Evolutionary conservation across 495 filamentous ascomycete genomes (phyloP).

Genomic region (Rusavskia elegans): DNA sequence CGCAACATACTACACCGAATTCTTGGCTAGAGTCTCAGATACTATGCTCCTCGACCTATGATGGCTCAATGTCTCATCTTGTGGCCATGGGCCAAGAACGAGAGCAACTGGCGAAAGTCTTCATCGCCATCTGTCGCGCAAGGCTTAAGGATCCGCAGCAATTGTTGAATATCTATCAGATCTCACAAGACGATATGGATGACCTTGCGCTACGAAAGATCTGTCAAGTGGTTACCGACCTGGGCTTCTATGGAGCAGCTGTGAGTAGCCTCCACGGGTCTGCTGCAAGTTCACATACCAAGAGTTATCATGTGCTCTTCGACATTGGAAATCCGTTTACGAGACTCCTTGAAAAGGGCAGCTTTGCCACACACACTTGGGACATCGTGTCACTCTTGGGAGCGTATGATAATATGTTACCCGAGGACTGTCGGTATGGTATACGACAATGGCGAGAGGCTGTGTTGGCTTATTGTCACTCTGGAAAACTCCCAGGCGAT

Average conservation of each 20-base stretch:
- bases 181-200: neutral
- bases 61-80: neutral
- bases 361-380: neutral
- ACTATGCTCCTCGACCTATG: neutral
- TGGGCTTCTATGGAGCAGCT: neutral
- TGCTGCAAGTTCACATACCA: neutral
- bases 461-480: neutral
- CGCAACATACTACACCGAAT: neutral
- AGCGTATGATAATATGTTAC: neutral
- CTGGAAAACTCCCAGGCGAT: neutral
- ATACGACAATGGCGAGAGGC: neutral
- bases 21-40: neutral
- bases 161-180: neutral
- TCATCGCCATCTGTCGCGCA: neutral
- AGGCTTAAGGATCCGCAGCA: neutral
- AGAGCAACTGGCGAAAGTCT: neutral
- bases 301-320: neutral
- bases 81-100: slow-evolving; percentile 1
- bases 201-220: neutral
- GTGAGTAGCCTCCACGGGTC: neutral
- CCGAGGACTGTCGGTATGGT: neutral
- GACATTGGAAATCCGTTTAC: slow-evolving; percentile 2
- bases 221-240: neutral
- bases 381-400: slow-evolving; percentile 1
- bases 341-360: neutral